Evolutionary conservation across 148 eudicot species (phyloP), one percentile per base, ranked within the genome.

Genomic region (Heliosperma pusillum): DNA sequence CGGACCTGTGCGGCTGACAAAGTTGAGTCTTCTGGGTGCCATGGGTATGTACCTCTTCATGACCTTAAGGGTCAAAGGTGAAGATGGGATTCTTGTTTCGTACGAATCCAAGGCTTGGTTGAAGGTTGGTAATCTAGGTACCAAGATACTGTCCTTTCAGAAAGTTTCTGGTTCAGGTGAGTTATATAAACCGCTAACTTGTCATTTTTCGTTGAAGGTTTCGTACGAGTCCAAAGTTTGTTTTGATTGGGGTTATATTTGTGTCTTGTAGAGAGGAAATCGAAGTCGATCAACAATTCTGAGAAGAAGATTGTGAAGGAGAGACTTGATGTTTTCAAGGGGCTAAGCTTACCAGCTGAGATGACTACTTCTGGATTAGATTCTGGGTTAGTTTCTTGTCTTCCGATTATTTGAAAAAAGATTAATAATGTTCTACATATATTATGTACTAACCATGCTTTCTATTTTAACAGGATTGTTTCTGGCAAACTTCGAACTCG

Each of bases 401-500:
- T 52, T 52, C 11, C 56, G 17, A 17, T 11, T 52, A 1, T 52
- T 2, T 17, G 13, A 11, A 52, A 16, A 52, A 52, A 52, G 56
- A 52, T 52, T 11, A 52, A 52, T 52, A 52, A 6, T 52, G 56
- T 52, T 52, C 11, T 52, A 52, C 56, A 12, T 52, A 11, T 11
- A 52, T 52, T 52, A 52, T 1, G 13, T 52, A 52, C 56, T 52
- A 12, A 52, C 36, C 36, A 33, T 33, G 36, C 36, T 33, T 33
- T 33, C 36, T 33, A 33, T 33, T 33, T 58, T 58, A 58, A 58
- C 62, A 58, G 62, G 36, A 33, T 33, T 33, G 60, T 3, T 17
- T 58, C 20, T 58, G 62, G 62, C 62, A 58, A 58, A 17, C 62
- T 58, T 58, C 62, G 62, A 58, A 58, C 62, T 6, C 62, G 62